Conservation (phyloP, 2,329 filamentous ascomycete genomes). For the Trichothecium roseum region DNA sequence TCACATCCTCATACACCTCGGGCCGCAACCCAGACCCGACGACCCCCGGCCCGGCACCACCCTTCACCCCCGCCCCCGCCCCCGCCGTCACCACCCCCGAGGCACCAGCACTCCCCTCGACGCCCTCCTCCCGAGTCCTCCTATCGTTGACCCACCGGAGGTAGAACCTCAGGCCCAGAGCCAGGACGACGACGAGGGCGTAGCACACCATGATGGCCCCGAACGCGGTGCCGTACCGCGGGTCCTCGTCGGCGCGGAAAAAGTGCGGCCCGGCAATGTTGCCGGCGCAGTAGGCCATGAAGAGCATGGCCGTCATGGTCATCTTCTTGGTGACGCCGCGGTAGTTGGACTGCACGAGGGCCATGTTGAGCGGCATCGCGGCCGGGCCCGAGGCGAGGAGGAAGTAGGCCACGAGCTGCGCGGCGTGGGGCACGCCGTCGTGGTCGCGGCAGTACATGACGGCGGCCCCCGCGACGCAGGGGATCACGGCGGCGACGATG, state of each 20-base stretch:
- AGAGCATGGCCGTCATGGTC: constrained; percentile 45
- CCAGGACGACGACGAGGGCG: constrained; percentile 33
- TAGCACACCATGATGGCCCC: constrained; percentile 47
- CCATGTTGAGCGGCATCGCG: constrained; percentile 43
- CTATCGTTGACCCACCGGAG: constrained; percentile 32
- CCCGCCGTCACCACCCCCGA: constrained; percentile 27
- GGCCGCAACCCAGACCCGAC: constrained; percentile 26
- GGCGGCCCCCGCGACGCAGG: constrained; percentile 40
- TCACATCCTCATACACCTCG: constrained; percentile 44
- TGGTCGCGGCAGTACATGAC: constrained; percentile 37
- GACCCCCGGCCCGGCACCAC: constrained; percentile 16
- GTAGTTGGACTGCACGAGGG: constrained; percentile 45
- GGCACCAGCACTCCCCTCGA: constrained; percentile 31
- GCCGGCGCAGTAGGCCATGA: constrained; percentile 43
- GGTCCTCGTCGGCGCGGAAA: constrained; percentile 38
- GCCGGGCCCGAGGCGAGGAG: constrained; percentile 42
- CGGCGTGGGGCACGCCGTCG: constrained; percentile 24
- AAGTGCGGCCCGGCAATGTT: constrained; percentile 48
- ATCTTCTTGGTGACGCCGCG: constrained; percentile 50
- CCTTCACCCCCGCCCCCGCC: constrained; percentile 19
- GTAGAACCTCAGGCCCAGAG: constrained; percentile 33
- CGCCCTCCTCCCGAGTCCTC: constrained; percentile 30
- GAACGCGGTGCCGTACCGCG: constrained; percentile 43
- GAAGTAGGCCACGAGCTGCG: constrained; percentile 48
- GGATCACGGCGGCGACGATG: constrained; percentile 36